Base-by-base conservation (phyloP, 768 basidiomycete genomes). In the Phylloporus sp. region DNA sequence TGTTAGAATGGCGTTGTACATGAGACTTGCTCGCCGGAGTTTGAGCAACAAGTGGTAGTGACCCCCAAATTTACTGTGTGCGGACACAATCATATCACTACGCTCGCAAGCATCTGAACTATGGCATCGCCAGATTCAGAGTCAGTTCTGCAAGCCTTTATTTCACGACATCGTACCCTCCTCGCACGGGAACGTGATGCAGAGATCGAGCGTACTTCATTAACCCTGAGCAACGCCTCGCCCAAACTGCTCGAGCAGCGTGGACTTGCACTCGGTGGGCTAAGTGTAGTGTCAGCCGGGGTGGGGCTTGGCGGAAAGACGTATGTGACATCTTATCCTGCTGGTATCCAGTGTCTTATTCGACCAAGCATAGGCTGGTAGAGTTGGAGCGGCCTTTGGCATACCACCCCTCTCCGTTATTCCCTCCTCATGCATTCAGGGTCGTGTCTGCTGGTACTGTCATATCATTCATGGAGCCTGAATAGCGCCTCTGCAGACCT, bases 241-340 rank as follows among this genome's bases (percentile, higher is more conserved):
- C 85, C 86, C 1, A 89, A 84, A 57, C 73, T 94, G 9, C 76
- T 98, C n/a, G 92, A 95, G 66, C 85, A 88, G 57, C 86, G 87
- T 51, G 95, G 95, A 4, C 74, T 98, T 10, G 85, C 91, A 0
- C 67, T 97, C 1, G 80, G 79, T 26, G 85, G 85, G 40, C 74
- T 97, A 5, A 83, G 88, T 2, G 72, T 91, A 2, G 76, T 80
- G 1, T 76, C 78, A 23, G 76, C 93, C n/a, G 84, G 80, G 45
- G 78, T 97, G 16, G 95, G 95, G 3, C 77, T 97, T 5, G 95
- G 93, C 24, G 95, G 94, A 24, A 95, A 94, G 74, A 94, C 85
- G 93, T 95, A 67, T 64, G 70, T 57, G 40, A 36, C 41, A 18
- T 41, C 16, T 12, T 22, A 3, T 20, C 24, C 27, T 32, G 5